These are phyloP conservation scores for Exserohilum rostratum DNA, from an alignment of 2,329 filamentous ascomycete species.

Conservation along the genomic window DNA sequence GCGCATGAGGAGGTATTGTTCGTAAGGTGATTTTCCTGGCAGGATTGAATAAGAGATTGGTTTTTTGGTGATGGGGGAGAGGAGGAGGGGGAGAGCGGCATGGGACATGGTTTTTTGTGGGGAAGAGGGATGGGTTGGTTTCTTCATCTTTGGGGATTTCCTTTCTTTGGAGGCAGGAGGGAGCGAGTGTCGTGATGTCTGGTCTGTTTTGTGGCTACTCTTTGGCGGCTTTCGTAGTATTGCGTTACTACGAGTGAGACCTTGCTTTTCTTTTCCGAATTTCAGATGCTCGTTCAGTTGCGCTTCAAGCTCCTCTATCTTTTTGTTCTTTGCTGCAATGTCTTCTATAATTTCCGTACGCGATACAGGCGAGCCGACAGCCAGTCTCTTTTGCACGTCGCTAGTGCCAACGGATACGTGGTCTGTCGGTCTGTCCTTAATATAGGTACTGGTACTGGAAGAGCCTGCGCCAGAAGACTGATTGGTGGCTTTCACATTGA, in stretches of 20 bases:
- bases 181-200: too few species aligned
- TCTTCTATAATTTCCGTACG: neutral
- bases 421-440: neutral
- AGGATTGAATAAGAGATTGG: too few species aligned
- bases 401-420: neutral
- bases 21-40: too few species aligned
- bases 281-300: neutral
- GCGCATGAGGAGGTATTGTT: slow-evolving; percentile 5
- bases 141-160: neutral
- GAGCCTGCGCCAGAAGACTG: neutral
- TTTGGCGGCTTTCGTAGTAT: too few species aligned
- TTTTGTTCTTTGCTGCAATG: neutral
- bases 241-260: too few species aligned
- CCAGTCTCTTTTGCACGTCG: neutral
- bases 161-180: neutral
- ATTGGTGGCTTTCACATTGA: neutral
- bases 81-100: neutral
- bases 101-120: neutral
- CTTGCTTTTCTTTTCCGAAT: too few species aligned
- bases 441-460: neutral
- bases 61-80: too few species aligned
- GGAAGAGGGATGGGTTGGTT: neutral
- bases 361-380: too few species aligned
- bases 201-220: neutral
- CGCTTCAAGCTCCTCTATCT: neutral